Conservation (phyloP, 2,329 filamentous ascomycete genomes). For the Arthrinium phaeospermum region DNA sequence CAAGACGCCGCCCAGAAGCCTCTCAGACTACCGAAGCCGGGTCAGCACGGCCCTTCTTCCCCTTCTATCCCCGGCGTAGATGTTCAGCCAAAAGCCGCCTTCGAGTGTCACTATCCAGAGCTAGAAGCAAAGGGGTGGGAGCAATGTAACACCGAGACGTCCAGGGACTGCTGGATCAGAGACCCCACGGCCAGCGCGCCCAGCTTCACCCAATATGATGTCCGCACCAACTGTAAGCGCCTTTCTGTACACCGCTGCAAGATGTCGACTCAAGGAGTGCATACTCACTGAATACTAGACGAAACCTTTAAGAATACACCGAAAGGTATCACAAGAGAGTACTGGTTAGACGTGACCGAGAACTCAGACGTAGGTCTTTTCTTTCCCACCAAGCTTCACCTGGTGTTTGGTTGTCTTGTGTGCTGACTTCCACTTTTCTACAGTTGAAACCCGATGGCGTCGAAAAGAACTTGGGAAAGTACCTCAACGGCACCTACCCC, state of each 20-base stretch:
- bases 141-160: constrained; percentile 27
- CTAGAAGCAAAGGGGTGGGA: constrained; percentile 28
- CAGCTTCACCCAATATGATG: constrained; percentile 26
- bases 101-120: constrained; percentile 27
- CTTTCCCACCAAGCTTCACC: neutral
- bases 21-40: constrained; percentile 21
- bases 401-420: too few relatives aligned
- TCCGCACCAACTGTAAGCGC: constrained; percentile 27
- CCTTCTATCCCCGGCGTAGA: neutral
- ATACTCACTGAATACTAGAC: neutral
- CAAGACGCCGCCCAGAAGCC: constrained; percentile 24
- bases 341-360: neutral
- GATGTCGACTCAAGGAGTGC: neutral
- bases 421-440: neutral
- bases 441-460: constrained; percentile 30
- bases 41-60: neutral
- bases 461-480: constrained; percentile 49
- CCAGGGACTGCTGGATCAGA: constrained; percentile 30
- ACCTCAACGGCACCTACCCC: constrained; percentile 70
- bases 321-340: neutral
- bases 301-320: constrained; percentile 28
- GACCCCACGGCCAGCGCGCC: constrained; percentile 26
- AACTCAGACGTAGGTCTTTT: neutral
- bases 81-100: constrained; percentile 20
- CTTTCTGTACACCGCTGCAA: too few relatives aligned